phyloP scores from a whole-genome alignment of 768 basidiomycete species.

The Amanita muscaria region DNA sequence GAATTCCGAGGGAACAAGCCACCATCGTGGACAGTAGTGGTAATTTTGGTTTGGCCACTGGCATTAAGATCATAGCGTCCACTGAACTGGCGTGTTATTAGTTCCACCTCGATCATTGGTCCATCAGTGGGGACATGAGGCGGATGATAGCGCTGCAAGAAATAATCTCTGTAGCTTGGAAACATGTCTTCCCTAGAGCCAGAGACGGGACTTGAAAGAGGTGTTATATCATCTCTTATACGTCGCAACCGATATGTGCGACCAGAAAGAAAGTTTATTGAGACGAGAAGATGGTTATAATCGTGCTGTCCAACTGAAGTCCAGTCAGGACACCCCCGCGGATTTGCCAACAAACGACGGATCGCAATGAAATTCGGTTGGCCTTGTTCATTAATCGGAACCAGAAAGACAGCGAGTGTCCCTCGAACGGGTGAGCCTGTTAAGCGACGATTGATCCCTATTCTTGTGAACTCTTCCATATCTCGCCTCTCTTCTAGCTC shows the following conservation, averaged over 20 bases:
- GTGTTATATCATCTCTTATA: constrained; percentile 59
- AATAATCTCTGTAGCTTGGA: constrained; percentile 54
- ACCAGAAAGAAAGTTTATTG: constrained; percentile 47
- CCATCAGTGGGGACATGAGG: constrained; percentile 45
- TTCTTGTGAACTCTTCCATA: constrained; percentile 60
- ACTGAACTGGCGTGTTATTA: constrained; percentile 32
- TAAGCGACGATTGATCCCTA: constrained; percentile 53
- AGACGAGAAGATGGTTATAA: constrained; percentile 42
- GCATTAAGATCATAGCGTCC: constrained; percentile 28
- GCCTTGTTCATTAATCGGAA: constrained; percentile 45
- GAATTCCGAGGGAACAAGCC: constrained; percentile 32
- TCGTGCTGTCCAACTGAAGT: constrained; percentile 37
- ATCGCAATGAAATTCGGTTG: constrained; percentile 55
- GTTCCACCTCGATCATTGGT: constrained; percentile 49
- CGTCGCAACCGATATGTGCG: constrained; percentile 45
- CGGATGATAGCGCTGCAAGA: constrained; percentile 33
- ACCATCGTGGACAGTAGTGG: constrained; percentile 16
- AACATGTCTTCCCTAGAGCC: constrained; percentile 40
- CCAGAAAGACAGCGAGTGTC: constrained; percentile 53
- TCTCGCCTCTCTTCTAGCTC: constrained; percentile 37
- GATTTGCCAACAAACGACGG: constrained; percentile 36
- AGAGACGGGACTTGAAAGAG: constrained; percentile 44
- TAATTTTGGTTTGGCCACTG: constrained; percentile 9
- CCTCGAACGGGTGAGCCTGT: constrained; percentile 46
- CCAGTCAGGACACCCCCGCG: constrained; percentile 50